A percentile compares a stretch with the other conserved stretches of the same genome.
Conservation (phyloP, 2,329 filamentous ascomycete species). For the Exophiala mesophila region DNA sequence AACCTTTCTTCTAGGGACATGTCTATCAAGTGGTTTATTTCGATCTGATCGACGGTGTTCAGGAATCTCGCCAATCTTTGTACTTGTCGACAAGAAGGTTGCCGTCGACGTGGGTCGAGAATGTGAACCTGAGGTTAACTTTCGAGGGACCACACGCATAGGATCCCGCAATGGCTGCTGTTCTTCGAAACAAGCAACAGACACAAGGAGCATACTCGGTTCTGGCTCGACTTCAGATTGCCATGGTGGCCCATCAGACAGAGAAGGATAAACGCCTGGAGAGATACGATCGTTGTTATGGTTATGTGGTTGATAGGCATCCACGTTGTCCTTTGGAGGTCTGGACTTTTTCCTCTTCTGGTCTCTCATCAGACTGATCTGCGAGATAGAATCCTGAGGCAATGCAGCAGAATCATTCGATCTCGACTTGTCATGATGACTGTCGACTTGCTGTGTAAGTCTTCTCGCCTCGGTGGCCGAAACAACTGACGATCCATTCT, state of each 20-base stretch:
- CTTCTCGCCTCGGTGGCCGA: conserved; percentile 14
- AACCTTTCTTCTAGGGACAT: conserved; percentile 7
- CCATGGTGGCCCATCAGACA: too few relatives aligned
- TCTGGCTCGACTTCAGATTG: too few relatives aligned
- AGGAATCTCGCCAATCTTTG: conserved; percentile 58
- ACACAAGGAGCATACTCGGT: conserved; percentile 22
- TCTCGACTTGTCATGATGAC: conserved; percentile 12
- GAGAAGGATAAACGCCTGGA: too few relatives aligned
- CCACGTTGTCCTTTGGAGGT: neutral
- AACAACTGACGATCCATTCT: conserved; percentile 22
- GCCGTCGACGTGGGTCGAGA: conserved; percentile 21
- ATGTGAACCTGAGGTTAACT: neutral
- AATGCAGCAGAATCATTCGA: too few relatives aligned
- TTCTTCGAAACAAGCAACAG: conserved; percentile 18
- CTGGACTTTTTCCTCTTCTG: neutral
- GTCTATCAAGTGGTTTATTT: neutral
- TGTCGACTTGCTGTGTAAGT: conserved; percentile 7
- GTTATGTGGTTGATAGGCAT: conserved; percentile 1
- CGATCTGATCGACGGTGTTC: conserved; percentile 29
- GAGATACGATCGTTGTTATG: too few relatives aligned
- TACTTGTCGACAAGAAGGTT: conserved; percentile 59
- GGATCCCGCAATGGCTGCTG: neutral
- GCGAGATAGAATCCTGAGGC: conserved; percentile 2
- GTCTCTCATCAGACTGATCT: neutral
- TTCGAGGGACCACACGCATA: neutral